Evolutionary conservation across 495 filamentous ascomycete genomes (phyloP).

Genomic region (Penicillium egyptiacum): DNA sequence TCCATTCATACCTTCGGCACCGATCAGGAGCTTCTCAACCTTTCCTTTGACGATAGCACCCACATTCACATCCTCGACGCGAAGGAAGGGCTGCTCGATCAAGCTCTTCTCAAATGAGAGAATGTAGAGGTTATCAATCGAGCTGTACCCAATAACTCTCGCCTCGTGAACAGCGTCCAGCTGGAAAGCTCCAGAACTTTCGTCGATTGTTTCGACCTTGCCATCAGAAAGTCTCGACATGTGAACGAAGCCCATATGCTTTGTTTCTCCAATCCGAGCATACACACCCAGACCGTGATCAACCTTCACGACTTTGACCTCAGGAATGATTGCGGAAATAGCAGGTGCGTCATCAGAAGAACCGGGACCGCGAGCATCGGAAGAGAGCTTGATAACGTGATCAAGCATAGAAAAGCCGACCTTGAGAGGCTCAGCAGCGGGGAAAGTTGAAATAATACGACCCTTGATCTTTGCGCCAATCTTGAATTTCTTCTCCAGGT

Average conservation of each 20-base stretch:
- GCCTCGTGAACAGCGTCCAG: constrained; percentile 73
- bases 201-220: constrained; percentile 76
- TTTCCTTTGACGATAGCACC: constrained; percentile 81
- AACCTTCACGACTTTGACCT: constrained; percentile 74
- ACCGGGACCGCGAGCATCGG: constrained; percentile 45
- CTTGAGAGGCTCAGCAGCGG: constrained; percentile 72
- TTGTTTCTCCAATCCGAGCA: constrained; percentile 71
- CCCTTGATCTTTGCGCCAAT: constrained; percentile 81
- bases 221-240: constrained; percentile 86
- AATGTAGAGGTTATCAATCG: constrained; percentile 82
- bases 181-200: constrained; percentile 73
- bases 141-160: constrained; percentile 81
- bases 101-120: constrained; percentile 77
- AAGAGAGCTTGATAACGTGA: constrained; percentile 68
- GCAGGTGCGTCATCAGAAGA: constrained; percentile 59
- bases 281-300: constrained; percentile 77
- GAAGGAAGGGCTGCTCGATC: constrained; percentile 83
- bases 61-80: constrained; percentile 81
- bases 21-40: constrained; percentile 79
- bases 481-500: constrained; percentile 72
- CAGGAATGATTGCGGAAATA: constrained; percentile 71
- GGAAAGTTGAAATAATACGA: constrained; percentile 82
- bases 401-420: constrained; percentile 82
- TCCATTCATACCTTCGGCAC: constrained; percentile 69
- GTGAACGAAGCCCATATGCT: constrained; percentile 82